Evolutionary conservation across 2,329 filamentous ascomycete genomes (phyloP).

Genomic region (Pseudogymnoascus sp.): DNA sequence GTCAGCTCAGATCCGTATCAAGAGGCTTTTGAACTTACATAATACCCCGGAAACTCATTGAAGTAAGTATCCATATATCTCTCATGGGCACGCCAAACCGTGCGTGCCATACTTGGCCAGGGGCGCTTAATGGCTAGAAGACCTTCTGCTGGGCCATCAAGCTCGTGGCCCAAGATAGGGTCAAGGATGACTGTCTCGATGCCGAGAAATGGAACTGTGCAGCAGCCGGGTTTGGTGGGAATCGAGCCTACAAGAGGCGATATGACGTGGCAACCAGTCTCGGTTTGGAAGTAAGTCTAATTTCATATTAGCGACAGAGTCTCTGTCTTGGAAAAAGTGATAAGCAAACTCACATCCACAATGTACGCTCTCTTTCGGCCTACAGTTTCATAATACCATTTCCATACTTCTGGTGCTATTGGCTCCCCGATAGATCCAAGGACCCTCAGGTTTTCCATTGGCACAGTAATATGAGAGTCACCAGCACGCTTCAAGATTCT

Average conservation of each 20-base stretch:
- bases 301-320: constrained; percentile 17
- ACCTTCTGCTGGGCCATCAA: constrained; percentile 92
- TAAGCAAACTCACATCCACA: constrained; percentile 76
- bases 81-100: constrained; percentile 95
- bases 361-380: constrained; percentile 88
- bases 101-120: constrained; percentile 97
- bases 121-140: constrained; percentile 94
- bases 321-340: constrained; percentile 17
- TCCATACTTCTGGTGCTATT: constrained; percentile 97
- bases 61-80: constrained; percentile 98
- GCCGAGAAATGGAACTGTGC: constrained; percentile 94
- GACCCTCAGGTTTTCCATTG: constrained; percentile 84
- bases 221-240: constrained; percentile 92
- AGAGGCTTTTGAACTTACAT: too few relatives aligned
- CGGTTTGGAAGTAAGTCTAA: constrained; percentile 99
- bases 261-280: constrained; percentile 95
- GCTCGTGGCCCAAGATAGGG: constrained; percentile 87
- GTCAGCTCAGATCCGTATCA: too few relatives aligned
- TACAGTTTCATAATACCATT: constrained; percentile 96
- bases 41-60: constrained; percentile 96
- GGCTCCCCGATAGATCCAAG: constrained; percentile 94
- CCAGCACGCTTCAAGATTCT: constrained; percentile 91
- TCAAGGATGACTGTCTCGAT: constrained; percentile 97
- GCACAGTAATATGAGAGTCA: constrained; percentile 79
- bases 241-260: constrained; percentile 87